A percentile compares a stretch with the other conserved stretches of the same genome.
phyloP scores from a whole-genome alignment of 768 basidiomycete genomes.

The Rhodocollybia butyracea region DNA sequence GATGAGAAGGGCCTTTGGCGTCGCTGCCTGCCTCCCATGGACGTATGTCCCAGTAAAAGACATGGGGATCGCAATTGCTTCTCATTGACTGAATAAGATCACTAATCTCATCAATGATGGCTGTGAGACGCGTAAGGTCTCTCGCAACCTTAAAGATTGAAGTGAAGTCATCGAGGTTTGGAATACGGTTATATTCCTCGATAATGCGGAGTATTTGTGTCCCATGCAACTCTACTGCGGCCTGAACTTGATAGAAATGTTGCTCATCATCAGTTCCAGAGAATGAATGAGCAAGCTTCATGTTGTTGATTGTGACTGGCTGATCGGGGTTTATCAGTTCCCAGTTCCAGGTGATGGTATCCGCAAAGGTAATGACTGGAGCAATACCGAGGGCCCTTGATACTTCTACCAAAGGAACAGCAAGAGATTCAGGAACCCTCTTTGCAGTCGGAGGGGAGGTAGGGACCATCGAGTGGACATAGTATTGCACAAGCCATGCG shows the following conservation, averaged over 20 bases:
- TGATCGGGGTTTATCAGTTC: constrained; percentile 52
- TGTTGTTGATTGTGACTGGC: constrained; percentile 69
- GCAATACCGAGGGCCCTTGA: constrained; percentile 81
- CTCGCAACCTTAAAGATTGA: constrained; percentile 65
- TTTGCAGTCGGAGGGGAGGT: constrained; percentile 34
- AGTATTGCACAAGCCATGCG: constrained; percentile 87
- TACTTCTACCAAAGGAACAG: constrained; percentile 73
- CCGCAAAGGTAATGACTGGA: constrained; percentile 92
- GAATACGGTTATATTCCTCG: constrained; percentile 79
- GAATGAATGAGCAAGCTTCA: constrained; percentile 70
- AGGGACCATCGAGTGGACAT: constrained; percentile 74
- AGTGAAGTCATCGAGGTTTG: constrained; percentile 59
- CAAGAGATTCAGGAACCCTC: constrained; percentile 70
- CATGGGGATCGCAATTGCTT: constrained; percentile 72
- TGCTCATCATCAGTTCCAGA: constrained; percentile 83
- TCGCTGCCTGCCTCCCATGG: constrained; percentile 92
- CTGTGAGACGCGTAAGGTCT: constrained; percentile 67
- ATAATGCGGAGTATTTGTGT: constrained; percentile 85
- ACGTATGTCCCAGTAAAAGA: constrained; percentile 86
- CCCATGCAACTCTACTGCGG: constrained; percentile 81
- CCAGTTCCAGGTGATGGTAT: constrained; percentile 95
- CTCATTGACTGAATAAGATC: constrained; percentile 68
- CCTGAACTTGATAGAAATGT: constrained; percentile 85
- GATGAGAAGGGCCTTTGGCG: constrained; percentile 45
- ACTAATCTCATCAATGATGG: constrained; percentile 71